A percentile compares a stretch with the other conserved stretches of the same genome.
phyloP scores from a whole-genome alignment of 805 yeast species.

The Saturnispora diversa region DNA sequence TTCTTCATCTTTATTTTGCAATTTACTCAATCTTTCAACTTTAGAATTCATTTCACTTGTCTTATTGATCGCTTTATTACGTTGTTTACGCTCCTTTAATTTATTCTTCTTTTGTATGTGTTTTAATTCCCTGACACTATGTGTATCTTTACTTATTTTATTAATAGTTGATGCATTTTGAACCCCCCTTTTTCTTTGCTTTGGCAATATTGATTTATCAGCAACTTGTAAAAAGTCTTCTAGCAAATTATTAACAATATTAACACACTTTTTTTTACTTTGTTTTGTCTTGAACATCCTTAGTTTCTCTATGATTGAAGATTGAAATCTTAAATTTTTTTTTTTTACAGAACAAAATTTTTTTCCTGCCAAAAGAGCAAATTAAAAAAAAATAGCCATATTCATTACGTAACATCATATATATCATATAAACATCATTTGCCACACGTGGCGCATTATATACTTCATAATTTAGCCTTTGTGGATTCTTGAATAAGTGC shows the following conservation, averaged over 20 bases:
- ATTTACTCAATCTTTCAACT: constrained; percentile 19
- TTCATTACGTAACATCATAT: not conserved
- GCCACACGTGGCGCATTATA: no score
- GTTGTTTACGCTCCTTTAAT: constrained; percentile 16
- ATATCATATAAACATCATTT: constrained; percentile 13
- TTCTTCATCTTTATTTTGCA: constrained; percentile 24
- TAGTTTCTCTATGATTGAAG: not conserved
- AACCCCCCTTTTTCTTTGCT: constrained; percentile 8
- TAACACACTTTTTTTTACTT: constrained; percentile 17
- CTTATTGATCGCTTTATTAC: constrained; percentile 16
- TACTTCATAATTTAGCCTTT: constrained; percentile 23
- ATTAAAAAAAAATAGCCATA: not conserved
- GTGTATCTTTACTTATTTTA: constrained; percentile 17
- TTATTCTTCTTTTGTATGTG: constrained; percentile 16
- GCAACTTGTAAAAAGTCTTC: constrained; percentile 20
- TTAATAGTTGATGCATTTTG: constrained; percentile 22
- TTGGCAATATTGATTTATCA: constrained; percentile 4
- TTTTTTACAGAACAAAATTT: not conserved
- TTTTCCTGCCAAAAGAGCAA: not conserved
- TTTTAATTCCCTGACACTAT: constrained; percentile 15
- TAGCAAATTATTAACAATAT: constrained; percentile 23
- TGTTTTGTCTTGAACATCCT: constrained; percentile 18
- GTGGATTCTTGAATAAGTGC: constrained; percentile 34
- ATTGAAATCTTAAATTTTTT: not conserved
- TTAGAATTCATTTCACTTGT: constrained; percentile 12